Conservation (phyloP, 1,284 basidiomycete genomes). For the Cutaneotrichosporon sp. region DNA sequence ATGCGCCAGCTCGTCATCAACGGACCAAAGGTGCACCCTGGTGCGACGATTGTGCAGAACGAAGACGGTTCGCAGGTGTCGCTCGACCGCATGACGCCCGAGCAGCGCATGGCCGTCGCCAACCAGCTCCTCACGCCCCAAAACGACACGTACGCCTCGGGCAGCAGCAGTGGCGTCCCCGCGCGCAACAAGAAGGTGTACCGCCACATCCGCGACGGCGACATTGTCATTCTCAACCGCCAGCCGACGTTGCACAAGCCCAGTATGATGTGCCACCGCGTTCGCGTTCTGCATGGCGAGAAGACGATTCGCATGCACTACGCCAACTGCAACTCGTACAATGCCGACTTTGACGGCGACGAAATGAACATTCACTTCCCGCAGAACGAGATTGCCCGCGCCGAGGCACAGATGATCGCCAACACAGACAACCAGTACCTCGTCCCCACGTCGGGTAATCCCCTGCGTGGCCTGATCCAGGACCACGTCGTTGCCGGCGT, state of each 20-base stretch:
- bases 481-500: conserved; percentile 98
- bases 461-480: conserved; percentile 95
- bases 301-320: conserved; percentile 99
- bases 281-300: conserved; percentile 86
- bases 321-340: conserved; percentile 99
- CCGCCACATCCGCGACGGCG: conserved; percentile 89
- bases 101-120: conserved; percentile 92
- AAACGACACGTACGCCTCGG: conserved; percentile 57
- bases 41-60: conserved; percentile 89
- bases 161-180: conserved; percentile 55
- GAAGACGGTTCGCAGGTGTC: conserved; percentile 86
- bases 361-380: conserved; percentile 99
- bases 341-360: conserved; percentile 99
- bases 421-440: conserved; percentile 99
- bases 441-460: conserved; percentile 95
- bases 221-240: conserved; percentile 92
- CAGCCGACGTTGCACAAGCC: conserved; percentile 99
- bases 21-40: conserved; percentile 84
- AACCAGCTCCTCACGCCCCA: conserved; percentile 93
- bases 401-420: conserved; percentile 88
- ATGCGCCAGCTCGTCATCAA: conserved; percentile 88
- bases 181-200: conserved; percentile 94
- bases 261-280: conserved; percentile 99
- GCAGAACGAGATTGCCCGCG: conserved; percentile 77
- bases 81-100: conserved; percentile 74